A percentile compares a stretch with the other conserved stretches of the same genome.
Conservation (phyloP, 148 eudicot genomes). For the Euryodendron excelsum region DNA sequence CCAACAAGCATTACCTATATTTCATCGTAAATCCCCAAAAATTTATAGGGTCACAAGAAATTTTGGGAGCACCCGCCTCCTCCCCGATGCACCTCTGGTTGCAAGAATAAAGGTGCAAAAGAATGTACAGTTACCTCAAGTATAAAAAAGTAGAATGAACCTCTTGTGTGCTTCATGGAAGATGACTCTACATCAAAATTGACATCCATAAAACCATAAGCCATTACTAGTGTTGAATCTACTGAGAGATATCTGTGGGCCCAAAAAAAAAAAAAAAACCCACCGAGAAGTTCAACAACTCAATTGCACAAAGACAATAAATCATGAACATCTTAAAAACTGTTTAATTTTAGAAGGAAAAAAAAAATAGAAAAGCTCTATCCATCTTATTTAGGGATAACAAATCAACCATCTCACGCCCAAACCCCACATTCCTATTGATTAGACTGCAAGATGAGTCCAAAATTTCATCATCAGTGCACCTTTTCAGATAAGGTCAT, state of each 20-base stretch:
- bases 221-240: conserved; percentile 52
- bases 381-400: no score
- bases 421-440: neutral
- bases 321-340: no score
- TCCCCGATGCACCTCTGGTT: no score
- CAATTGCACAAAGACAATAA: neutral
- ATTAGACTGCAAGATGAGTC: neutral
- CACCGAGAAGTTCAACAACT: conserved; percentile 10
- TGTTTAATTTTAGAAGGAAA: no score
- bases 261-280: no score
- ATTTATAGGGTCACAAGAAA: conserved; percentile 29
- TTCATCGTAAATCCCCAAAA: conserved; percentile 32
- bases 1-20: no score
- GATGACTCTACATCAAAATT: conserved; percentile 45
- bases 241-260: conserved; percentile 71
- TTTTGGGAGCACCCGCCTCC: no score
- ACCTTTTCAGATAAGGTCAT: neutral
- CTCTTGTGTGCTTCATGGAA: conserved; percentile 42
- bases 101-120: conserved; percentile 26
- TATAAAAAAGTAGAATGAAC: conserved; percentile 64
- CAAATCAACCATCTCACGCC: no score
- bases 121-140: conserved; percentile 66
- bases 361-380: no score
- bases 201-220: conserved; percentile 70
- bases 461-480: neutral